Evolutionary conservation across 2,329 filamentous ascomycete species (phyloP).

Genomic region (Hypoxylon sp.): DNA sequence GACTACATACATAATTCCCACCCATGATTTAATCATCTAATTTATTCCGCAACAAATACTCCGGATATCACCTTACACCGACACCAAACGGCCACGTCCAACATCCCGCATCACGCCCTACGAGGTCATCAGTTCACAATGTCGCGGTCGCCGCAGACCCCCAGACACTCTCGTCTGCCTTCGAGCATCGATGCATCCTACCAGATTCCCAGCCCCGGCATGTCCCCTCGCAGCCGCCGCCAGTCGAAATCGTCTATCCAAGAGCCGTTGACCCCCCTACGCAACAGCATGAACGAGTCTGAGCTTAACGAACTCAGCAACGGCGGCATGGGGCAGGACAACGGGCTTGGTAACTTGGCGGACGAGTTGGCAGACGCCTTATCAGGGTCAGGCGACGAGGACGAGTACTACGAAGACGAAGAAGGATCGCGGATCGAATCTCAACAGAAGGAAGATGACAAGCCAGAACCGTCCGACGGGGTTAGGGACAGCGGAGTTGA

Average conservation of each 20-base stretch:
- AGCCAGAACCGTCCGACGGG: slow-evolving; percentile 41
- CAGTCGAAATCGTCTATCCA: slow-evolving; percentile 60
- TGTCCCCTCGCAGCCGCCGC: slow-evolving; percentile 57
- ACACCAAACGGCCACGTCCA: slow-evolving; percentile 1
- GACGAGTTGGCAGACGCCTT: slow-evolving; percentile 82
- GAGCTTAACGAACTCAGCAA: slow-evolving; percentile 57
- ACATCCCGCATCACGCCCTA: slow-evolving; percentile 4
- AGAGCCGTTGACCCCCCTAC: slow-evolving; percentile 58
- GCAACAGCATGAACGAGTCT: slow-evolving; percentile 56
- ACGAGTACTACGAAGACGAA: slow-evolving; percentile 58
- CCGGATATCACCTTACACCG: not conserved
- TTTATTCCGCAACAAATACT: slow-evolving; percentile 10
- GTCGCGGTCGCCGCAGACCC: slow-evolving; percentile 61
- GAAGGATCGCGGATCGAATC: slow-evolving; percentile 42
- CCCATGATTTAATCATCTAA: slow-evolving; percentile 12
- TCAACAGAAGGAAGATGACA: slow-evolving; percentile 40
- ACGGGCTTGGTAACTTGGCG: slow-evolving; percentile 77
- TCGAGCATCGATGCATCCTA: slow-evolving; percentile 59
- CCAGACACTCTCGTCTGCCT: slow-evolving; percentile 65
- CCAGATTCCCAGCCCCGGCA: slow-evolving; percentile 49
- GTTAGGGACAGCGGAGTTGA: slow-evolving; percentile 55
- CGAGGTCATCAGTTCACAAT: slow-evolving; percentile 33
- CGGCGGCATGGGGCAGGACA: slow-evolving; percentile 53
- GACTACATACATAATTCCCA: not conserved
- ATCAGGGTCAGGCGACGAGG: slow-evolving; percentile 69